Base-by-base conservation (phyloP, 176 grass and related monocot genomes). In the Oryza meridionalis region DNA sequence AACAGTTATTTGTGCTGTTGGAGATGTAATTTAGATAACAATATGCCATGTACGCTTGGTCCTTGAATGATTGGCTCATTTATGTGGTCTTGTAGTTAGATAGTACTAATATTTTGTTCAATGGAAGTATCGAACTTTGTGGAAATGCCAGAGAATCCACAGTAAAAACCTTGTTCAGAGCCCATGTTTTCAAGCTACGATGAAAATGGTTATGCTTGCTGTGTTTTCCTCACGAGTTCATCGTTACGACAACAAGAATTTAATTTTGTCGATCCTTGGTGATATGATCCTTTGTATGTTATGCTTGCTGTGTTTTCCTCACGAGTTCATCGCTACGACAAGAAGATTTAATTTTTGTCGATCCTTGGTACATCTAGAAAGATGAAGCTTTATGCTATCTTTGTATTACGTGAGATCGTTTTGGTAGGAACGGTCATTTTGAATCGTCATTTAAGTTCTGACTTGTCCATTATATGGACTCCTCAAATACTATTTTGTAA, bases 11-110 rank as follows among this genome's bases (percentile, higher is more conserved):
- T 55, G 27, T 13, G 29, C 14, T 35, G 22, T 1, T 86, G 38
- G 21, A 66, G 29, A 40, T 82, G 35, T 77, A 77, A 51, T 77
- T 44, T 29, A 77, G 12, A 43, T 74, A 35, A 24, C 24, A 24
- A 55, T 73, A 7, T 53, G 4, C 13, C 53, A 13, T 65, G 69
- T 32, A 25, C 64, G 32, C 45, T 69, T 69, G 78, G 11, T 15
- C 26, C 22, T 24, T 55, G 45, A 29, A 43, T 45, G 78, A 45
- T 13, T 26, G 38, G 21, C 53, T 22, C 67, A 65, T 21, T 70
- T 38, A 40, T 25, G 3, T 71, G 21, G 53, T 7, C 10, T 71
- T 88, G 31, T 72, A 50, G 11, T 72, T 49, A 5, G 35, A 43
- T 35, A 35, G 4, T 61, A 3, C 2, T 5, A 14, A 65, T 65